Base-by-base conservation (phyloP, 352 stramenopile species). In the Pythium pyrilobum region DNA sequence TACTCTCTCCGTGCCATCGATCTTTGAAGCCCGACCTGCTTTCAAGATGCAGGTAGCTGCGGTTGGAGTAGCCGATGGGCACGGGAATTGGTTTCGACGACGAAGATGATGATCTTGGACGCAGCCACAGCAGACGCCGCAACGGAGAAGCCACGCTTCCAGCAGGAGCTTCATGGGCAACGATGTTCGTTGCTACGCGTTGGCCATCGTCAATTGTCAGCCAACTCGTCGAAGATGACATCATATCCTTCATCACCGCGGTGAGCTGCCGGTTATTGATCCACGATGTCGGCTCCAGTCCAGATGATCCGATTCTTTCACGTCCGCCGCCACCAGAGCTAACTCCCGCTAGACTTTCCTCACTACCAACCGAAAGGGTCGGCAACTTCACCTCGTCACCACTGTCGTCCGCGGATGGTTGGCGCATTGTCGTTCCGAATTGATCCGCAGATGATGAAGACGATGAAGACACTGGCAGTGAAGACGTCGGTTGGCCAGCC, bases 1-100 rank as follows among this genome's bases (percentile, higher is more conserved):
- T 84, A 50, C 74, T 87, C 55, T 91, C 73, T 4, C 81, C 79
- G 43, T 87, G 76, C 78, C 81, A 89, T 13, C 72, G 72, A 44
- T 89, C 76, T 24, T 71, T 72, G 38, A 75, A 72, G 24, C 77
- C 74, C 21, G 64, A 74, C 29, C 67, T 72, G 51, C 59, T 89
- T 42, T 94, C 81, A 5, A 94, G 62, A 23, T 91, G 83, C 46
- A 94, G 64, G 56, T 89, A 94, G 39, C 81, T 92, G 24, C 82
- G 74, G 61, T 94, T 89, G 8, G 79, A 91, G 55, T 94, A 91
- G 16, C 82, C 83, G 49, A 94, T 94, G 0, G 83, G 83, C n/a
- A 94, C 83, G 15, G 82, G 80, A 47, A 92, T 92, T 6, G 81
- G 71, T 47, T 94, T 92, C 3, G 44, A 53, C 7, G 44, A 57